phyloP scores from a whole-genome alignment of 352 stramenopile species.

The Globisporangium solare region DNA sequence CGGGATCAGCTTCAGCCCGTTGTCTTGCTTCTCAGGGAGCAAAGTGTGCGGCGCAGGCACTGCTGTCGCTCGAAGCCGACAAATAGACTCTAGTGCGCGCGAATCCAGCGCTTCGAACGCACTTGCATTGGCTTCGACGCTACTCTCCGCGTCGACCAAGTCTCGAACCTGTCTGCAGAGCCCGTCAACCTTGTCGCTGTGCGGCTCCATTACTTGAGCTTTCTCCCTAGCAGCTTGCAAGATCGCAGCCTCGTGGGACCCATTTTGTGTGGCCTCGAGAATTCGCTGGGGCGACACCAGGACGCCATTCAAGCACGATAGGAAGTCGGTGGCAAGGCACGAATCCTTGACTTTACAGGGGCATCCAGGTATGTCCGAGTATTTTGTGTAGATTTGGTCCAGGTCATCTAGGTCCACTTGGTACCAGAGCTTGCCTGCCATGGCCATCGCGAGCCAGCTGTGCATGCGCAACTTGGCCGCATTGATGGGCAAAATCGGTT shows the following conservation, averaged over 20 bases:
- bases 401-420: conserved; percentile 31
- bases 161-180: conserved; percentile 1
- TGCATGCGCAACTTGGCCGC: conserved; percentile 21
- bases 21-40: conserved; percentile 19
- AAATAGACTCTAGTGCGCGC: not conserved
- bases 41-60: conserved; percentile 8
- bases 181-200: not conserved
- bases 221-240: conserved; percentile 1
- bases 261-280: not conserved
- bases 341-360: conserved; percentile 43
- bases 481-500: conserved; percentile 40
- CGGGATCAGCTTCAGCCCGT: conserved; percentile 13
- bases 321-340: conserved; percentile 42
- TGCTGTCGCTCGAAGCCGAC: not conserved
- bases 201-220: conserved; percentile 5
- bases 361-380: conserved; percentile 34
- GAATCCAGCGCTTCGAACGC: conserved; percentile 13
- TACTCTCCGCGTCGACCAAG: not conserved
- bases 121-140: not conserved
- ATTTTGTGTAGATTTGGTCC: conserved; percentile 29
- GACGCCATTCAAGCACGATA: conserved; percentile 30
- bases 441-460: conserved; percentile 37
- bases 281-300: conserved; percentile 16
- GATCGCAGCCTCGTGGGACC: conserved; percentile 3
- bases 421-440: conserved; percentile 56